A percentile compares a stretch with the other conserved stretches of the same genome.
phyloP scores from a whole-genome alignment of 2,329 filamentous ascomycete species.

The Fonsecaea nubica region DNA sequence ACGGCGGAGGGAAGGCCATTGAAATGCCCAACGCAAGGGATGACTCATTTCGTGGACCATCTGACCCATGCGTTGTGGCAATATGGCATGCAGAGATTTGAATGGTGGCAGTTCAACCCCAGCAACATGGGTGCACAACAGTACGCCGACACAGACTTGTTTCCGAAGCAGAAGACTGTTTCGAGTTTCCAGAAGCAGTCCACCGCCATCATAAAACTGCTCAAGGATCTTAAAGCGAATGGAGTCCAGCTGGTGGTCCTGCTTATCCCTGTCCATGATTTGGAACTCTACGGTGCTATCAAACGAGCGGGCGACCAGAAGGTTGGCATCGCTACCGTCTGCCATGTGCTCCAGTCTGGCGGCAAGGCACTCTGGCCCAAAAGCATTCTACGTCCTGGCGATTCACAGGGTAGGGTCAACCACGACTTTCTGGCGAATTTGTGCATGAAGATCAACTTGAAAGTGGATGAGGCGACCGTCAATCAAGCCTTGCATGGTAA shows the following conservation, averaged over 20 bases:
- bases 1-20: background rate
- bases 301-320: slow-evolving; percentile 72
- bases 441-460: slow-evolving; percentile 80
- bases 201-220: background rate
- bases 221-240: slow-evolving; percentile 11
- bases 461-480: slow-evolving; percentile 66
- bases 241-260: slow-evolving; percentile 60
- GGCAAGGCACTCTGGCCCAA: slow-evolving; percentile 42
- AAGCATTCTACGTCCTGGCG: background rate
- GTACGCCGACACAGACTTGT: background rate
- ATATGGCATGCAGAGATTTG: slow-evolving; percentile 1
- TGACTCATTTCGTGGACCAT: background rate
- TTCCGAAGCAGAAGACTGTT: background rate
- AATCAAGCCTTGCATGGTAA: slow-evolving; percentile 68
- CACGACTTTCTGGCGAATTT: slow-evolving; percentile 69
- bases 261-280: slow-evolving; percentile 61
- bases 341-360: slow-evolving; percentile 52
- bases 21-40: background rate
- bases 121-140: background rate
- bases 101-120: background rate
- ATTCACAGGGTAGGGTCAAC: background rate
- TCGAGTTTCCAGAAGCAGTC: background rate
- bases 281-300: slow-evolving; percentile 67
- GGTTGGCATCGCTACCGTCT: slow-evolving; percentile 68
- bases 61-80: background rate